These are phyloP conservation scores for Blastobotrys illinoisensis DNA, from an alignment of 1,139 yeast species.

Conservation along the genomic window DNA sequence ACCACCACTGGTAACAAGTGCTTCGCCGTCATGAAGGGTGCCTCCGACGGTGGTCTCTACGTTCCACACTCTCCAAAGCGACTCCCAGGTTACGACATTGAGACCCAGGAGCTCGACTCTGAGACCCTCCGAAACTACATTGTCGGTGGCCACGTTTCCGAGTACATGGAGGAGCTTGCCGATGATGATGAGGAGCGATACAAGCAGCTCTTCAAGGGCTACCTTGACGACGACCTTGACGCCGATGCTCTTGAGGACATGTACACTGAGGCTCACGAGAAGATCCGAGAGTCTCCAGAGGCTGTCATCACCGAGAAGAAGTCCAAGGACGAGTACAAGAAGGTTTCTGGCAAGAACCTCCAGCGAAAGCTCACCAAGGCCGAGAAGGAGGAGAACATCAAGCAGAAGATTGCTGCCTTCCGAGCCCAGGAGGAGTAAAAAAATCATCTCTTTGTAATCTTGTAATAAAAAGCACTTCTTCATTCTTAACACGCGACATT, in stretches of 20 bases:
- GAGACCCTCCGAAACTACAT: conserved; percentile 98
- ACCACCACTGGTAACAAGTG: conserved; percentile 99
- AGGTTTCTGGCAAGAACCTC: conserved; percentile 90
- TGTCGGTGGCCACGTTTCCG: conserved; percentile 99
- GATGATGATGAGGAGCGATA: conserved; percentile 99
- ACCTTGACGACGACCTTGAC: conserved; percentile 95
- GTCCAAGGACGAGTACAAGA: conserved; percentile 98
- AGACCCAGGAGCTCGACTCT: conserved; percentile 96
- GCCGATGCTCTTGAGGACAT: conserved; percentile 96
- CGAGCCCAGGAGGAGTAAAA: conserved; percentile 5
- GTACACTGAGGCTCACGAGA: conserved; percentile 90
- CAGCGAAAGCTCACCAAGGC: conserved; percentile 83
- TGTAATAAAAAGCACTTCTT: conserved; percentile 1
- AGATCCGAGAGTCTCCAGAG: conserved; percentile 91
- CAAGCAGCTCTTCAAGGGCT: conserved; percentile 92
- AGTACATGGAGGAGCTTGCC: conserved; percentile 99
- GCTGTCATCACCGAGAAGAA: conserved; percentile 84
- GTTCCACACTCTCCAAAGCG: conserved; percentile 99
- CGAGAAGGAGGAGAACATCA: conserved; percentile 85
- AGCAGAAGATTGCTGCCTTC: conserved; percentile 73
- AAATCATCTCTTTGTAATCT: not conserved
- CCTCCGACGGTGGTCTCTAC: conserved; percentile 99
- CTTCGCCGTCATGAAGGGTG: conserved; percentile 99
- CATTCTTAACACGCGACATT: too few species aligned
- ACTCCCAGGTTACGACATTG: conserved; percentile 99